Conservation (phyloP, 768 basidiomycete species). For the Phaeotremella fagi region DNA sequence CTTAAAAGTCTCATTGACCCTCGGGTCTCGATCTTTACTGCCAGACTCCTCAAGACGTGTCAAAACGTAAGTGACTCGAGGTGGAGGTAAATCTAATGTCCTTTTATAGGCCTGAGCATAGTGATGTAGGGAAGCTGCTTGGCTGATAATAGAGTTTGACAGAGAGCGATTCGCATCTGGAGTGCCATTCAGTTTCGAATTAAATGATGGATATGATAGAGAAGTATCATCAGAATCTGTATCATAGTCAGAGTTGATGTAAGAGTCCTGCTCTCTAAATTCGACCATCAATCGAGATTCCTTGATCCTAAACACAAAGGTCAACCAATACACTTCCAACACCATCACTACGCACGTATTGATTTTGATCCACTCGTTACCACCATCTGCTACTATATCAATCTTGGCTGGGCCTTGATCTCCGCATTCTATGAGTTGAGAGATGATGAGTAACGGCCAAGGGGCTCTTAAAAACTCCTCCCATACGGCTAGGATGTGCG, state of each 20-base stretch:
- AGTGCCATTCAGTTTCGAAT: too few relatives aligned
- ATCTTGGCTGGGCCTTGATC: conserved; percentile 56
- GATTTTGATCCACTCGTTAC: conserved; percentile 72
- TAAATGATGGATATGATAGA: too few relatives aligned
- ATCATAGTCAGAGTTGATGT: conserved; percentile 60
- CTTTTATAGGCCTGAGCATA: conserved; percentile 62
- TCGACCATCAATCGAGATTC: conserved; percentile 71
- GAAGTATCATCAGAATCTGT: too few relatives aligned
- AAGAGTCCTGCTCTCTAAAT: conserved; percentile 78
- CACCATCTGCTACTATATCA: conserved; percentile 72
- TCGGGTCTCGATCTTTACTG: conserved; percentile 51
- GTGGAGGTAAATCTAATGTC: conserved; percentile 40
- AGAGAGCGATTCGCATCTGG: too few relatives aligned
- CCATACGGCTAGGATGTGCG: conserved; percentile 77
- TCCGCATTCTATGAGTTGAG: conserved; percentile 15
- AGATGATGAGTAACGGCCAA: conserved; percentile 58
- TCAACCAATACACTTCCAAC: too few relatives aligned
- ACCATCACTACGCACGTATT: conserved; percentile 81
- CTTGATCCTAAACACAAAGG: conserved; percentile 63
- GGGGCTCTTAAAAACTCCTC: conserved; percentile 64
- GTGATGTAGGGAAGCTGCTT: conserved; percentile 63
- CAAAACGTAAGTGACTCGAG: conserved; percentile 56
- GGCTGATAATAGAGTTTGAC: conserved; percentile 68
- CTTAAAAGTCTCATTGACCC: conserved; percentile 61
- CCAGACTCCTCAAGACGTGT: conserved; percentile 57